A percentile compares a stretch with the other conserved stretches of the same genome.
Evolutionary conservation across 495 filamentous ascomycete species (phyloP).

Genomic region (Penicillium paradoxum): DNA sequence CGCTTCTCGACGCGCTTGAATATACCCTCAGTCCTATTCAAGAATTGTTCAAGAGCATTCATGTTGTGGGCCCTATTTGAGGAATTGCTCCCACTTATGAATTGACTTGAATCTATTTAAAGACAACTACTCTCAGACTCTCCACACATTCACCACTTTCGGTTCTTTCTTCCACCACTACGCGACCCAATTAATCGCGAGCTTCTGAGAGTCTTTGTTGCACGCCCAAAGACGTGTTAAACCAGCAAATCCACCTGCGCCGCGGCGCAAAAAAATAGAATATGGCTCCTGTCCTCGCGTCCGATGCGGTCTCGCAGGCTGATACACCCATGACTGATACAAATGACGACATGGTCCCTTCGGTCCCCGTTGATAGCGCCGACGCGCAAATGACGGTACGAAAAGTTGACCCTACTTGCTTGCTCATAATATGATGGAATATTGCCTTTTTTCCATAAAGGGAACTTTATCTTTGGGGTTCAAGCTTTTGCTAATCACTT

Average conservation of each 20-base stretch:
- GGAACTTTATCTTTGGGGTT: too few species aligned
- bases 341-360: slow-evolving; percentile 45
- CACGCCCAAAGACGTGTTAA: slow-evolving; percentile 15
- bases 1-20: not conserved
- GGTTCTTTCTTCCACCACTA: not conserved
- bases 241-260: slow-evolving; percentile 18
- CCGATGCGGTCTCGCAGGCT: slow-evolving; percentile 45
- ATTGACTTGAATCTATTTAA: not conserved
- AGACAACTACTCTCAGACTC: not conserved
- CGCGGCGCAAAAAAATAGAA: slow-evolving; percentile 25
- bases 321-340: slow-evolving; percentile 59
- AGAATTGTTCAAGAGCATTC: slow-evolving; percentile 2
- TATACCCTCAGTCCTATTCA: not conserved
- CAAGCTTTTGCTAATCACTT: slow-evolving; percentile 4
- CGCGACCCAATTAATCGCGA: slow-evolving; percentile 5
- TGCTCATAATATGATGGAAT: not conserved
- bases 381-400: slow-evolving; percentile 45
- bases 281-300: slow-evolving; percentile 59
- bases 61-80: not conserved
- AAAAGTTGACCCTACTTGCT: not conserved
- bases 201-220: slow-evolving; percentile 5
- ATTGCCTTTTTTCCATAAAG: too few species aligned
- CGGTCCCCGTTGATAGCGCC: slow-evolving; percentile 37
- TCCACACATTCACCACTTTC: not conserved
- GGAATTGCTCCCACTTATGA: not conserved